Percentiles rank a stretch among this genome's conserved stretches.
phyloP scores from a whole-genome alignment of 176 grass and related monocot genomes.

The Oryza australiensis region DNA sequence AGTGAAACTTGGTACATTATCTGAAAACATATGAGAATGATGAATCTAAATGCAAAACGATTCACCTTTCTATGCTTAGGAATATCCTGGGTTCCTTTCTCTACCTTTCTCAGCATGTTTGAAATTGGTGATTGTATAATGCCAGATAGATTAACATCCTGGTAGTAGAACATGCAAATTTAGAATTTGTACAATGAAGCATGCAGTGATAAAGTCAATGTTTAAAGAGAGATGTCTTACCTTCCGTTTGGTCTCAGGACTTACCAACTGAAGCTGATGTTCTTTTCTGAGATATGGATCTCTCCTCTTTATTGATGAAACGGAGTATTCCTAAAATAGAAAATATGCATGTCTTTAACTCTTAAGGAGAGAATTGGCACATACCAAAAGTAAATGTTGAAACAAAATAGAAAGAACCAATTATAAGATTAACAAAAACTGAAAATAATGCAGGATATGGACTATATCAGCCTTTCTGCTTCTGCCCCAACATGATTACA shows the following conservation, averaged over 20 bases:
- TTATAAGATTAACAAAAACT: constrained; percentile 17
- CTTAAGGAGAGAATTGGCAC: constrained; percentile 15
- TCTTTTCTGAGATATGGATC: constrained; percentile 74
- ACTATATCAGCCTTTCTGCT: constrained; percentile 8
- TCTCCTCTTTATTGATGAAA: constrained; percentile 76
- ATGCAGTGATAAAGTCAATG: not conserved
- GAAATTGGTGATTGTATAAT: constrained; percentile 73
- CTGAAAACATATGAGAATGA: constrained; percentile 4
- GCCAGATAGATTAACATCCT: constrained; percentile 77
- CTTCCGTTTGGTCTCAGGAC: constrained; percentile 80
- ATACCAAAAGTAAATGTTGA: constrained; percentile 14
- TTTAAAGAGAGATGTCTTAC: constrained; percentile 41
- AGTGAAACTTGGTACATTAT: not conserved
- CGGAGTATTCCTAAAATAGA: constrained; percentile 62
- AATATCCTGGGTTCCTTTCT: constrained; percentile 57
- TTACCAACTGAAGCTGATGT: constrained; percentile 56
- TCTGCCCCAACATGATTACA: constrained; percentile 5
- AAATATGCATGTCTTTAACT: constrained; percentile 24
- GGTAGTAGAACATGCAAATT: constrained; percentile 36
- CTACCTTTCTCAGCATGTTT: constrained; percentile 77
- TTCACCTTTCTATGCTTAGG: constrained; percentile 81
- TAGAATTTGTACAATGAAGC: constrained; percentile 12
- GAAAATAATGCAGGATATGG: not conserved
- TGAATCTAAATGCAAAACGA: constrained; percentile 12
- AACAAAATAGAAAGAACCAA: constrained; percentile 35